Percentiles rank a stretch among this genome's conserved stretches.
These are phyloP conservation scores for Stachybotrys chlorohalonatus DNA, from an alignment of 2,329 filamentous ascomycete genomes.

Conservation along the genomic window DNA sequence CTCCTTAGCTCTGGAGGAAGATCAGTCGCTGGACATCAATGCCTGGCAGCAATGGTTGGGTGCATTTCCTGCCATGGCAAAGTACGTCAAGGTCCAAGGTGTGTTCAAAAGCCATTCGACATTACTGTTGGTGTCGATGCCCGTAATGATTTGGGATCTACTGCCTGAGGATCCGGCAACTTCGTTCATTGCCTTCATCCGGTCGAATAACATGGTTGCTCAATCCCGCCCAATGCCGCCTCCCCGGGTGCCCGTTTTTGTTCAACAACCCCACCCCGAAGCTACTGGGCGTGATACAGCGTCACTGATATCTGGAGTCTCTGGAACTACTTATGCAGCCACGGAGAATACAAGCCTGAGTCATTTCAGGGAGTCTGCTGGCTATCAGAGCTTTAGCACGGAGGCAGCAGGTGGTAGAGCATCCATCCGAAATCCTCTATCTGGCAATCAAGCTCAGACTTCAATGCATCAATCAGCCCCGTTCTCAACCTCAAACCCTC, in stretches of 20 bases:
- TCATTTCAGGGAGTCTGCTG: constrained; percentile 11
- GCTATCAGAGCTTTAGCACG: constrained; percentile 10
- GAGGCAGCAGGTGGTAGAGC: constrained; percentile 3
- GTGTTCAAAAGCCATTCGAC: constrained; percentile 55
- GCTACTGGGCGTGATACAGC: constrained; percentile 12
- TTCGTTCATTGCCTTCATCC: constrained; percentile 49
- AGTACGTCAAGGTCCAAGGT: constrained; percentile 51
- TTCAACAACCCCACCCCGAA: constrained; percentile 10
- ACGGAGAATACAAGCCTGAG: constrained; percentile 15
- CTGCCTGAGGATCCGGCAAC: constrained; percentile 48
- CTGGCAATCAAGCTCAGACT: constrained; percentile 11
- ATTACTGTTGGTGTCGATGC: constrained; percentile 46
- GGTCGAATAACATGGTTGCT: constrained; percentile 44
- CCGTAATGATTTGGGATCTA: constrained; percentile 51
- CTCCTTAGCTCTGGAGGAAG: constrained; percentile 47
- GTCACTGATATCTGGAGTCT: constrained; percentile 21
- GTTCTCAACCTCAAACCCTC: constrained; percentile 8
- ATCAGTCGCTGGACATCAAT: constrained; percentile 46
- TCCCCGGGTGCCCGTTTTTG: constrained; percentile 12
- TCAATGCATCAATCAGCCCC: constrained; percentile 2
- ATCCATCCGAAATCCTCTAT: constrained; percentile 2
- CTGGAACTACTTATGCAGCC: constrained; percentile 22
- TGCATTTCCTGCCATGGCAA: constrained; percentile 47
- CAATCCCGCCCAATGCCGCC: constrained; percentile 15
- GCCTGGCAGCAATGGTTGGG: constrained; percentile 51